Evolutionary conservation across 2,329 filamentous ascomycete genomes (phyloP).

Genomic region (Stagonosporopsis tanaceti): DNA sequence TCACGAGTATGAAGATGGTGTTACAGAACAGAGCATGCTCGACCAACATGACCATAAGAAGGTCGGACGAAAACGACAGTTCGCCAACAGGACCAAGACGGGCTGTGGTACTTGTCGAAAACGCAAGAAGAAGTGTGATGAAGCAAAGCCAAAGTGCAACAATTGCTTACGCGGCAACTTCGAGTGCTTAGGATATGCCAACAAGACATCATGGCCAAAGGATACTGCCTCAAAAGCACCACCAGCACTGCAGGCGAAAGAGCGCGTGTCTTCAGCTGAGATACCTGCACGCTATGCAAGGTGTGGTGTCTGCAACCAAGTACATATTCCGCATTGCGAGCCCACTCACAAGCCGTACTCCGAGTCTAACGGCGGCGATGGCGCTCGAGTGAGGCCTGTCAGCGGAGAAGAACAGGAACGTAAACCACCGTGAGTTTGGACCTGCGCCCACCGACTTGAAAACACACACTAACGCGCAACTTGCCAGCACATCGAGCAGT

Average conservation of each 20-base stretch:
- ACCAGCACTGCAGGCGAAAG: slow-evolving; percentile 84
- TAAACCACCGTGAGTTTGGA: slow-evolving; percentile 25
- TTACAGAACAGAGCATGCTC: slow-evolving; percentile 53
- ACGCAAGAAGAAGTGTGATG: slow-evolving; percentile 98
- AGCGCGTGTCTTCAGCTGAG: slow-evolving; percentile 53
- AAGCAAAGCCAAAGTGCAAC: slow-evolving; percentile 89
- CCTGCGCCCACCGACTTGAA: neutral
- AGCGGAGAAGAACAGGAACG: slow-evolving; percentile 55
- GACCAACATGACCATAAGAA: slow-evolving; percentile 57
- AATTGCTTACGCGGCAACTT: slow-evolving; percentile 94
- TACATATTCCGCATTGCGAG: slow-evolving; percentile 44
- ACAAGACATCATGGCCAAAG: slow-evolving; percentile 80
- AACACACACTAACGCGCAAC: slow-evolving; percentile 2
- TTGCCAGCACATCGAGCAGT: slow-evolving; percentile 8
- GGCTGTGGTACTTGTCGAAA: slow-evolving; percentile 91
- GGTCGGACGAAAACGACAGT: slow-evolving; percentile 62
- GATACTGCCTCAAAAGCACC: slow-evolving; percentile 65
- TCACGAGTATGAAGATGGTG: slow-evolving; percentile 28
- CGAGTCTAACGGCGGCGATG: slow-evolving; percentile 45
- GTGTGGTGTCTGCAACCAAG: slow-evolving; percentile 30
- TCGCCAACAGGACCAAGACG: slow-evolving; percentile 95
- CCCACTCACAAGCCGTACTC: slow-evolving; percentile 34
- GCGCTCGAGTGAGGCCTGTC: slow-evolving; percentile 57
- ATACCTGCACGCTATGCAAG: slow-evolving; percentile 27
- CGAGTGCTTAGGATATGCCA: slow-evolving; percentile 88